Conservation (phyloP, 2,329 filamentous ascomycete species). For the Penicillium sp. region DNA sequence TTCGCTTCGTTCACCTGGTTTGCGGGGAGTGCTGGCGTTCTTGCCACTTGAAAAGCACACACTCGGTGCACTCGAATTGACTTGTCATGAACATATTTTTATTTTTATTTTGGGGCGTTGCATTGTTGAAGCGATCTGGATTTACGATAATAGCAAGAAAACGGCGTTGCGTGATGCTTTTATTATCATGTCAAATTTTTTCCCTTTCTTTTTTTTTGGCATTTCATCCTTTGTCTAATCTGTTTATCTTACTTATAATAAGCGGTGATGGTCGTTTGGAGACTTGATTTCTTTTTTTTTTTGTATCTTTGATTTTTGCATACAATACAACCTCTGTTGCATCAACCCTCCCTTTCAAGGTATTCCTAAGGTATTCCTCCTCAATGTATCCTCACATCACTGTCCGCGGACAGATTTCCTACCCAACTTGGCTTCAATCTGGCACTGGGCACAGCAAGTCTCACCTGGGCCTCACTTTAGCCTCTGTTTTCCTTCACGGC, state of each 20-base stretch:
- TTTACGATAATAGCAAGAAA: conserved; percentile 33
- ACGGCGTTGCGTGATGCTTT: conserved; percentile 20
- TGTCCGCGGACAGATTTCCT: background rate
- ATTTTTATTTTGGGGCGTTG: conserved; percentile 11
- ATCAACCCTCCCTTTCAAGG: background rate
- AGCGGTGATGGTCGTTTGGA: background rate
- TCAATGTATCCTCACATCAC: background rate
- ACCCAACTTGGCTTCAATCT: background rate
- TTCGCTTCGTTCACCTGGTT: conserved; percentile 58
- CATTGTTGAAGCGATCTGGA: conserved; percentile 20
- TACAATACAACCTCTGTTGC: background rate
- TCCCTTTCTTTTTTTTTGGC: conserved; percentile 13
- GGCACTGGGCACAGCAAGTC: background rate
- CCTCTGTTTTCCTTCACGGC: background rate
- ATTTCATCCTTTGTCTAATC: conserved; percentile 1
- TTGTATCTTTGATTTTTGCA: conserved; percentile 10
- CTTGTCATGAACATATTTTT: conserved; percentile 22
- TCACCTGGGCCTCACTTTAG: background rate
- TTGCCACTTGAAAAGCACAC: conserved; percentile 22
- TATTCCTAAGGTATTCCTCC: background rate
- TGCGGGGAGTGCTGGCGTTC: conserved; percentile 41
- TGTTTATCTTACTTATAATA: background rate
- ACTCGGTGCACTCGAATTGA: background rate
- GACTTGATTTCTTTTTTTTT: background rate
- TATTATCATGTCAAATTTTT: conserved; percentile 9